These are phyloP conservation scores for Solidago caesia DNA, from an alignment of 129 eudicot species.

Conservation along the genomic window DNA sequence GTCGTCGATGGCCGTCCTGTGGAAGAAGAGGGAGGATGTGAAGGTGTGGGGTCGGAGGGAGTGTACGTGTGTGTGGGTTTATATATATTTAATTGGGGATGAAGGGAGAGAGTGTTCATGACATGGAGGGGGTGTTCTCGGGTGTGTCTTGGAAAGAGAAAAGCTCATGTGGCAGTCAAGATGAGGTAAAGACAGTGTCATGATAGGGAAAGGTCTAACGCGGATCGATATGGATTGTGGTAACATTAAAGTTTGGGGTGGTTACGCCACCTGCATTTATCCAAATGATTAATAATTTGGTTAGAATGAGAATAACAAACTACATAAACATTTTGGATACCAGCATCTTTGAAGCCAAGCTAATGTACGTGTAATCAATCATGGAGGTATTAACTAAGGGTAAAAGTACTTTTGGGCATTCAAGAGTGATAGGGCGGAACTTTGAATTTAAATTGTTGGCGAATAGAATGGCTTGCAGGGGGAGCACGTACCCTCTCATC, in stretches of 20 bases:
- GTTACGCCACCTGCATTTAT: slow-evolving; percentile 63
- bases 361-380: slow-evolving; percentile 90
- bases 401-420: slow-evolving; percentile 77
- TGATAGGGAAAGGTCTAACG: too few species aligned
- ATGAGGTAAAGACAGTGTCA: too few species aligned
- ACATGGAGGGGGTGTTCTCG: too few species aligned
- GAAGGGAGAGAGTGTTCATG: too few species aligned
- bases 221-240: slow-evolving; percentile 35
- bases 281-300: slow-evolving; percentile 68
- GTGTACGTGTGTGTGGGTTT: too few species aligned
- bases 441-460: slow-evolving; percentile 72
- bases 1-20: too few species aligned
- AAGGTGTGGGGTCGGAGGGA: too few species aligned
- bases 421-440: slow-evolving; percentile 95
- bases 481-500: slow-evolving; percentile 64
- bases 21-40: too few species aligned
- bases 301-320: slow-evolving; percentile 95
- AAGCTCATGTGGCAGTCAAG: too few species aligned
- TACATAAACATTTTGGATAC: slow-evolving; percentile 82
- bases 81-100: too few species aligned
- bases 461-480: slow-evolving; percentile 72
- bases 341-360: slow-evolving; percentile 93
- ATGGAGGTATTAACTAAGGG: slow-evolving; percentile 89
- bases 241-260: slow-evolving; percentile 74
- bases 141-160: too few species aligned